Evolutionary conservation across 2,329 filamentous ascomycete species (phyloP).

Genomic region (Tolypocladium tropicale): DNA sequence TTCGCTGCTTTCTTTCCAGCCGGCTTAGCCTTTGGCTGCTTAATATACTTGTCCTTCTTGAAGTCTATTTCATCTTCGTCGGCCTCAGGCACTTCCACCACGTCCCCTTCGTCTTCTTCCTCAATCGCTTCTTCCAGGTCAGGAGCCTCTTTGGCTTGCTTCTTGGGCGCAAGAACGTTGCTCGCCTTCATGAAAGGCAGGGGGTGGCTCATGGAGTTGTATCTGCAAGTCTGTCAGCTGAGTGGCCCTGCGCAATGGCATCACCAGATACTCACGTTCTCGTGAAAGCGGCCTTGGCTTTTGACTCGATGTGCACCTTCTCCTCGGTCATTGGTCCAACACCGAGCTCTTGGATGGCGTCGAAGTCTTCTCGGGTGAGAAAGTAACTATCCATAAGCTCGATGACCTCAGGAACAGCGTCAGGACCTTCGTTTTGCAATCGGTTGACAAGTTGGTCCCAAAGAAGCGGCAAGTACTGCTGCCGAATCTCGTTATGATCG

Average conservation of each 20-base stretch:
- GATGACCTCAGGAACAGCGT: conserved; percentile 73
- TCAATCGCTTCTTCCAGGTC: conserved; percentile 96
- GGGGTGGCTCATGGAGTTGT: conserved; percentile 79
- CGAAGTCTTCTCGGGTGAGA: conserved; percentile 88
- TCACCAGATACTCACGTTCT: conserved; percentile 52
- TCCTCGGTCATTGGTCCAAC: conserved; percentile 75
- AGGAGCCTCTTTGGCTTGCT: conserved; percentile 63
- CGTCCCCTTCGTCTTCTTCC: conserved; percentile 70
- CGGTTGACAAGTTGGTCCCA: conserved; percentile 72
- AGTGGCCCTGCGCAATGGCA: neutral
- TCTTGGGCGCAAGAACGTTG: conserved; percentile 63
- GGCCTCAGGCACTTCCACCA: conserved; percentile 44
- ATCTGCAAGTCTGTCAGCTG: conserved; percentile 36
- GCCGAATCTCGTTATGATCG: conserved; percentile 85
- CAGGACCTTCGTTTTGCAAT: conserved; percentile 70
- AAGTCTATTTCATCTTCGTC: conserved; percentile 72
- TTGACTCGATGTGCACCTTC: conserved; percentile 65
- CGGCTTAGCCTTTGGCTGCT: conserved; percentile 68
- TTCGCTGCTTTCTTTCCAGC: conserved; percentile 31
- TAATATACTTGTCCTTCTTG: conserved; percentile 94
- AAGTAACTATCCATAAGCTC: conserved; percentile 96
- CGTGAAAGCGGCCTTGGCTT: conserved; percentile 85
- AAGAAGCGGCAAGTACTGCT: conserved; percentile 84
- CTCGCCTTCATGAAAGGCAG: conserved; percentile 94
- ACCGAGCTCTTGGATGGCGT: conserved; percentile 83